Base-by-base conservation (phyloP, 805 yeast species). In the Teunomyces aglyptinius region DNA sequence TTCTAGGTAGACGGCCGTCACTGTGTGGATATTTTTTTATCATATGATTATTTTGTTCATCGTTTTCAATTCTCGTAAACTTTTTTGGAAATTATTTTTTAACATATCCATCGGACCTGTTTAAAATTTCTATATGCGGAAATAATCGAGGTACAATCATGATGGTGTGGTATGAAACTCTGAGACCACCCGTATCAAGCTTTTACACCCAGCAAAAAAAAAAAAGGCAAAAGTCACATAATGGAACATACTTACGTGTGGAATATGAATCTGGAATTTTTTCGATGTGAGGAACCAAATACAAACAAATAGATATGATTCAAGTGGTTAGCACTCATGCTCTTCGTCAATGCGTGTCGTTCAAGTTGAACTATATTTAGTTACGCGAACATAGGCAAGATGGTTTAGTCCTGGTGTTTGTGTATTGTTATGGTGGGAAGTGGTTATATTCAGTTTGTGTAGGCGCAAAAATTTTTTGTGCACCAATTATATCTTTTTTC, bases 81-180 rank as follows among this genome's bases (percentile, higher is more conserved):
- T 19, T 0, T 15, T 16, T 11, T 13, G 22, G 10, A n/a, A 34
- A 18, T 34, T 34, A 34, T 34, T 34, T 34, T 34, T 34, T 19
- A 18, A 16, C 24, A 19, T 12, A 5, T 19, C 22, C 38, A 34
- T 34, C 38, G 22, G 38, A 12, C 13, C 38, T 16, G 26, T 16
- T 34, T 34, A 34, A 34, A 34, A 20, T 36, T 20, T n/a, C 39
- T 36, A 19, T 20, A 19, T 36, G 16, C 39, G 39, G 39, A 6
- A 36, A 36, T 22, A 36, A 36, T 36, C 39, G 39, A 36, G 39
- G 39, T 22, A 36, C 39, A 13, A 36, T 13, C 39, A 22, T 13
- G 19, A 36, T 20, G 24, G 24, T 36, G 11, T 33, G 38, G 38
- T 33, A 33, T 33, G 38, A 13, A n/a, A 31, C 11, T 31, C 16